Base-by-base conservation (phyloP, 257 asterid species). In the Solanum chaucha region DNA sequence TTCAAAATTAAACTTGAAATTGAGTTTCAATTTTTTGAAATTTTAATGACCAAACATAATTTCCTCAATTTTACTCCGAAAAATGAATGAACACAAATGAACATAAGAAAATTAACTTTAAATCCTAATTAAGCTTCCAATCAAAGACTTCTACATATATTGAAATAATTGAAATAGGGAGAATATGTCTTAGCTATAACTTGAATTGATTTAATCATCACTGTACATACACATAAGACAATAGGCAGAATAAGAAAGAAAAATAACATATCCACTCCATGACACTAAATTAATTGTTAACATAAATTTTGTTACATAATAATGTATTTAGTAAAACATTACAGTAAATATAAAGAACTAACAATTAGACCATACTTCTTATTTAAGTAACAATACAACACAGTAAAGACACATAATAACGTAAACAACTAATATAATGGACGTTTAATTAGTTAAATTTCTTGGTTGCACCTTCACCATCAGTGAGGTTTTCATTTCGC, bases 401-500 rank as follows among this genome's bases (percentile, higher is more conserved):
- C 7, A 44, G 3, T 44, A 28, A 26, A 78, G 5, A 44, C 26
- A 9, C 40, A 26, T 1, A 2, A 0, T 44, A 14, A 8, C 22
- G 4, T 10, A 46, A 26, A 8, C n/a, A 44, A 44, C 65, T 28
- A 26, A 78, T 4, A 41, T 10, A 4, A n/a, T 1, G 7, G 17
- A 1, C 26, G 17, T 74, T 73, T 72, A 72, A 19, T 44, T 78
- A 26, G 64, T 44, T 78, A 44, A 10, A 26, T 78, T 78, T 78
- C 87, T 84, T 41, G 86, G 61, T 9, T 17, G 71, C 13, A 61
- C 89, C 34, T 19, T 78, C 34, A 78, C 91, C 10, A 35, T 38
- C 26, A 90, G 88, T 2, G 92, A 88, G 36, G 81, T 38, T 0
- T 32, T 58, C 90, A 90, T 88, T 80, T 90, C 92, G 30, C 92